These are phyloP conservation scores for Starmerella apicola DNA, from an alignment of 805 yeast species.

Conservation along the genomic window DNA sequence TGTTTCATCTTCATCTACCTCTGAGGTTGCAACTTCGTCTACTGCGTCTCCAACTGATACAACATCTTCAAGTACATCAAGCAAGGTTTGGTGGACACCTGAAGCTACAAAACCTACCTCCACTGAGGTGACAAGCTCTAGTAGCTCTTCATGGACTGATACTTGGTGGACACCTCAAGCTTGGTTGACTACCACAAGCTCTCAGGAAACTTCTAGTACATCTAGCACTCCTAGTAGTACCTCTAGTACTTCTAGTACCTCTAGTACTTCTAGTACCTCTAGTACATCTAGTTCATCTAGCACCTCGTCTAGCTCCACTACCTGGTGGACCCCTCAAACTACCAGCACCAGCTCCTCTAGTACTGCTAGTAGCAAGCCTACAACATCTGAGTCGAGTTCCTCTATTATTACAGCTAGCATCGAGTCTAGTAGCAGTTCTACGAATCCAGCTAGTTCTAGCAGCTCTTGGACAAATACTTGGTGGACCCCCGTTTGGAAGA, in stretches of 20 bases:
- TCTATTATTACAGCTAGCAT: not conserved
- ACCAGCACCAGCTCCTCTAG: not conserved
- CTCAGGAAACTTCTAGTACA: not conserved
- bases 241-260: not conserved
- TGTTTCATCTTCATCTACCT: constrained; percentile 7
- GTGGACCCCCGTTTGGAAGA: too few species aligned
- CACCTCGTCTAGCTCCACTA: not conserved
- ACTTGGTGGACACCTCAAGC: not conserved
- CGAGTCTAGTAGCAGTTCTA: too few species aligned
- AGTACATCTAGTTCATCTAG: not conserved
- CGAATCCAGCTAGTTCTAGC: too few species aligned
- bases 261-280: not conserved
- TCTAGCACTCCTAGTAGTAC: not conserved
- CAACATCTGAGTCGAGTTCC: not conserved
- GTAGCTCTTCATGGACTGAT: not conserved
- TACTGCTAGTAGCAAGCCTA: not conserved
- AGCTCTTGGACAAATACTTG: too few species aligned
- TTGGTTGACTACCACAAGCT: not conserved
- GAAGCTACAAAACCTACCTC: not conserved
- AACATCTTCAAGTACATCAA: not conserved
- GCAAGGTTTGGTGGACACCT: not conserved
- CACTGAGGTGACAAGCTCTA: not conserved
- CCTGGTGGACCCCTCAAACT: constrained; percentile 6
- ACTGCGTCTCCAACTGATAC: not conserved
- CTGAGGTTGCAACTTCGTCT: constrained; percentile 8